These are phyloP conservation scores for Phyllosticta paracitricarpa DNA, from an alignment of 2,329 filamentous ascomycete species.

Conservation along the genomic window DNA sequence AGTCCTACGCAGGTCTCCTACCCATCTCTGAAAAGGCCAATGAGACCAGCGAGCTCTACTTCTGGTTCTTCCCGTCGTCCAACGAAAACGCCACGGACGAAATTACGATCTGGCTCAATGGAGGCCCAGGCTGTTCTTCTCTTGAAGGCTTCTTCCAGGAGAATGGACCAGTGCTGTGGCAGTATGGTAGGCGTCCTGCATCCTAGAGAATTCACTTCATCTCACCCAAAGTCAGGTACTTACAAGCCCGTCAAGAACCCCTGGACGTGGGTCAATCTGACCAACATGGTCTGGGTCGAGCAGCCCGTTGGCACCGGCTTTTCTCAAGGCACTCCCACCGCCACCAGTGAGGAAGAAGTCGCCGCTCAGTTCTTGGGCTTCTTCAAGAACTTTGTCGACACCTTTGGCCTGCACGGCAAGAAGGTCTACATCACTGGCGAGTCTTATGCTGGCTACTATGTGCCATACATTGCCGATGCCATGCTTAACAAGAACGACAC, in stretches of 20 bases:
- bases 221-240: conserved; percentile 12
- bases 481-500: conserved; percentile 61
- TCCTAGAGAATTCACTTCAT: not conserved
- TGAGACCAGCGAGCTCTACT: conserved; percentile 48
- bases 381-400: conserved; percentile 67
- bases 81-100: conserved; percentile 45
- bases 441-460: conserved; percentile 44
- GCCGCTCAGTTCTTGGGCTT: conserved; percentile 67
- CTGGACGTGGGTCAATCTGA: conserved; percentile 49
- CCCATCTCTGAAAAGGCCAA: conserved; percentile 44
- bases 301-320: conserved; percentile 62
- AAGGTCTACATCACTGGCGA: conserved; percentile 68
- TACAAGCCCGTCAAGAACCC: conserved; percentile 30
- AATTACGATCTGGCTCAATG: conserved; percentile 47
- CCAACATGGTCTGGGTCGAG: conserved; percentile 68
- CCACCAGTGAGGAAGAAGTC: conserved; percentile 56
- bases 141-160: conserved; percentile 41
- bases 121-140: conserved; percentile 37
- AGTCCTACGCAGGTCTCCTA: conserved; percentile 54
- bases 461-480: conserved; percentile 49
- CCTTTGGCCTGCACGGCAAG: conserved; percentile 54
- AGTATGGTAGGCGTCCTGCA: conserved; percentile 22
- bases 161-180: conserved; percentile 38
- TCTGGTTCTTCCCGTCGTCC: conserved; percentile 54
- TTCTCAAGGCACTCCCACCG: conserved; percentile 53